phyloP scores from a whole-genome alignment of 768 basidiomycete species.

The Kwoniella mangroviensis region DNA sequence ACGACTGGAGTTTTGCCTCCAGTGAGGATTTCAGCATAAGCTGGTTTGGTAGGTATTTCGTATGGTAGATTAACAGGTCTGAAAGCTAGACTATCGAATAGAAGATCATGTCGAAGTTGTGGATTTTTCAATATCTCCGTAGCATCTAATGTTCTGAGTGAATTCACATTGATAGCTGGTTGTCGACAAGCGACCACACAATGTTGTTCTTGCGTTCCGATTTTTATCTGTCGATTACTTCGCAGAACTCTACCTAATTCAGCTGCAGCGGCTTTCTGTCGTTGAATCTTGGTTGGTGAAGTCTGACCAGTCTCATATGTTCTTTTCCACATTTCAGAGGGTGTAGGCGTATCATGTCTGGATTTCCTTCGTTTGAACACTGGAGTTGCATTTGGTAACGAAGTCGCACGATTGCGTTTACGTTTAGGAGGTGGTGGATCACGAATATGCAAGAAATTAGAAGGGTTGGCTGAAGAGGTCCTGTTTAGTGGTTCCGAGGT shows the following conservation, averaged over 20 bases:
- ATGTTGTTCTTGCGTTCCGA: constrained; percentile 2
- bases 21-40: constrained; percentile 27
- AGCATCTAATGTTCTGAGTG: constrained; percentile 82
- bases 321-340: constrained; percentile 31
- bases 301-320: constrained; percentile 16
- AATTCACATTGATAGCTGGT: constrained; percentile 80
- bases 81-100: constrained; percentile 69
- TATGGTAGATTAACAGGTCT: constrained; percentile 50
- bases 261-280: constrained; percentile 30
- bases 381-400: constrained; percentile 32
- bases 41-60: constrained; percentile 31
- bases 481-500: constrained; percentile 48
- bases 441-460: constrained; percentile 12
- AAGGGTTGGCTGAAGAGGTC: constrained; percentile 23
- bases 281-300: constrained; percentile 22
- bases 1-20: constrained; percentile 43
- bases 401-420: constrained; percentile 33
- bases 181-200: constrained; percentile 51
- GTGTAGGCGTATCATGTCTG: constrained; percentile 27
- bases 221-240: constrained; percentile 9
- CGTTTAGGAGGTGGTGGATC: constrained; percentile 10
- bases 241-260: constrained; percentile 26
- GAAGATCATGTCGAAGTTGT: constrained; percentile 87
- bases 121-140: constrained; percentile 84
- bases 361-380: constrained; percentile 34